These are phyloP conservation scores for Ensete ventricosum DNA, from an alignment of 176 grass and related monocot species.

Conservation along the genomic window DNA sequence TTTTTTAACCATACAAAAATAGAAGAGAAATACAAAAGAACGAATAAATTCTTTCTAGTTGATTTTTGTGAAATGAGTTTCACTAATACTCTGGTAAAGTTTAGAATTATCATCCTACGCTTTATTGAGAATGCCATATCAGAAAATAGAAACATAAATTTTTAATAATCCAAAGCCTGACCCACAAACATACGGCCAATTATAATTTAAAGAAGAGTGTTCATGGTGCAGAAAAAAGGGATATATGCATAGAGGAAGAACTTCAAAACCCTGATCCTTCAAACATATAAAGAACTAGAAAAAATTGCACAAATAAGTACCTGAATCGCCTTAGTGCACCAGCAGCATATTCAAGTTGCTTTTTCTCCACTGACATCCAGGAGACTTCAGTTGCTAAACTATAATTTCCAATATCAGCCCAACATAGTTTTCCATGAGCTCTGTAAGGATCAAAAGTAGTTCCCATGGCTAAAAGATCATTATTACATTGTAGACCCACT, in stretches of 20 bases:
- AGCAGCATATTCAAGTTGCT: constrained; percentile 80
- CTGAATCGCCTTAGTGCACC: constrained; percentile 80
- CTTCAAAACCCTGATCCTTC: not conserved
- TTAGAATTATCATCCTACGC: too few species aligned
- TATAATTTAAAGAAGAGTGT: too few species aligned
- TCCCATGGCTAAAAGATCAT: constrained; percentile 53
- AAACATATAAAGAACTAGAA: not conserved
- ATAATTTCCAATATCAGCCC: constrained; percentile 83
- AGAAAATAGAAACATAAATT: too few species aligned
- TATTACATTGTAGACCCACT: constrained; percentile 52
- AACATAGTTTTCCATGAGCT: constrained; percentile 67
- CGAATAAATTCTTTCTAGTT: too few species aligned
- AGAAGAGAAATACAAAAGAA: too few species aligned
- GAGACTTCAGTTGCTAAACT: constrained; percentile 60
- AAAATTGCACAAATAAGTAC: constrained; percentile 25
- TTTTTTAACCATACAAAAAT: too few species aligned
- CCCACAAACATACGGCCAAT: too few species aligned
- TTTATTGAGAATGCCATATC: too few species aligned
- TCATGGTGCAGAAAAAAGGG: too few species aligned
- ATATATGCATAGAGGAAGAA: not conserved
- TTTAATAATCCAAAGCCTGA: too few species aligned
- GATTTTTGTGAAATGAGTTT: too few species aligned
- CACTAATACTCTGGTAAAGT: too few species aligned
- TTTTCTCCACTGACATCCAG: constrained; percentile 92
- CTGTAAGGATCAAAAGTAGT: constrained; percentile 75